These are phyloP conservation scores for Acanthochlamys bracteata DNA, from an alignment of 106 monocot species.

Conservation along the genomic window DNA sequence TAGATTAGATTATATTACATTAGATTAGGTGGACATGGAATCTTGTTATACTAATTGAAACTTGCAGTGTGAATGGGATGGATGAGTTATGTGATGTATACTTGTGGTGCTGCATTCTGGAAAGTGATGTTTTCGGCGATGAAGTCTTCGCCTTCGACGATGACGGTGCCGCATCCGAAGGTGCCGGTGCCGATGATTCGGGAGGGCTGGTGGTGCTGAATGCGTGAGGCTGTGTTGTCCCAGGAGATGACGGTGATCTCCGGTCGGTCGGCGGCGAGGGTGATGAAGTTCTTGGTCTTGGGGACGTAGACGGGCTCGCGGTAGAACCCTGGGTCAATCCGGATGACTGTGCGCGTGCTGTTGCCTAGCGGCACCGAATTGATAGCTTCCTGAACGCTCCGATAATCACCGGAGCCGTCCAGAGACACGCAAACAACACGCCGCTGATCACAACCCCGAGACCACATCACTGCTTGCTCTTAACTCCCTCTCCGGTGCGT, in stretches of 20 bases:
- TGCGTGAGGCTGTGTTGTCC: constrained; percentile 80
- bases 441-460: background rate
- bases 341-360: constrained; percentile 56
- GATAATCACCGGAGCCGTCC: constrained; percentile 34
- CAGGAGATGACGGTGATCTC: constrained; percentile 76
- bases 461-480: background rate
- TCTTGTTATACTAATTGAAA: background rate
- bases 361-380: constrained; percentile 79
- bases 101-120: constrained; percentile 85
- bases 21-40: background rate
- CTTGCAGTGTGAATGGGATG: background rate
- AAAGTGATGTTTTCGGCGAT: constrained; percentile 94
- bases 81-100: constrained; percentile 2
- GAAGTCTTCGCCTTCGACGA: constrained; percentile 94
- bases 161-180: constrained; percentile 75
- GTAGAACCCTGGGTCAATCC: constrained; percentile 63
- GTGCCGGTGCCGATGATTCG: constrained; percentile 84
- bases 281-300: constrained; percentile 94
- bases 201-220: constrained; percentile 77
- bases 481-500: too few species aligned
- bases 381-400: constrained; percentile 69
- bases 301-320: constrained; percentile 74
- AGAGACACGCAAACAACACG: constrained; percentile 29
- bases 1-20: too few species aligned
- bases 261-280: constrained; percentile 42